Evolutionary conservation across 176 grass and related monocot species (phyloP).

Genomic region (Thalia dealbata): DNA sequence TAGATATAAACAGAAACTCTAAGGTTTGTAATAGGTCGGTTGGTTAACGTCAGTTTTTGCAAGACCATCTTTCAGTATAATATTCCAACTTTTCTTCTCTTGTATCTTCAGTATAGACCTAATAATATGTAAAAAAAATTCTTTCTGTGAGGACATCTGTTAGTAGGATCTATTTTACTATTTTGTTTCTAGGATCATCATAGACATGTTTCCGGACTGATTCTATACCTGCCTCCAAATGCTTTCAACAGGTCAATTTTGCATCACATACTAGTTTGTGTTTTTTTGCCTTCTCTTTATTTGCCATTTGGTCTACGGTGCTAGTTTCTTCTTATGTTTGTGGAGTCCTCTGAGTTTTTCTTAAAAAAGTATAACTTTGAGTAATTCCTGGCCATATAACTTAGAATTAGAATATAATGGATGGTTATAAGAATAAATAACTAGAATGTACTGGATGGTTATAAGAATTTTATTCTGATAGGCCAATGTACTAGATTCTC

Average conservation of each 20-base stretch:
- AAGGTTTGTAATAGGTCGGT: background rate
- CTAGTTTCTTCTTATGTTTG: no score
- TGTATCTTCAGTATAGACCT: background rate
- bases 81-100: background rate
- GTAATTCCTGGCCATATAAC: background rate
- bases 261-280: no score
- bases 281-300: no score
- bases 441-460: background rate
- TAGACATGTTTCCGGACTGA: no score
- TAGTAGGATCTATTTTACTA: no score
- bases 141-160: no score
- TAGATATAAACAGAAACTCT: background rate
- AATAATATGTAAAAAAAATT: background rate
- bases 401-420: background rate
- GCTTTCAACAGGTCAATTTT: no score
- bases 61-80: background rate
- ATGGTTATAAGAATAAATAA: background rate
- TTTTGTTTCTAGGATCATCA: no score
- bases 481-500: background rate
- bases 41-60: background rate
- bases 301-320: no score
- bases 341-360: no score
- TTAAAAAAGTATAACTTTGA: no score
- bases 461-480: background rate
- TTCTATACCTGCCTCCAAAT: no score